Evolutionary conservation across 2,329 filamentous ascomycete genomes (phyloP).

Genomic region (Trichoderma sp.): DNA sequence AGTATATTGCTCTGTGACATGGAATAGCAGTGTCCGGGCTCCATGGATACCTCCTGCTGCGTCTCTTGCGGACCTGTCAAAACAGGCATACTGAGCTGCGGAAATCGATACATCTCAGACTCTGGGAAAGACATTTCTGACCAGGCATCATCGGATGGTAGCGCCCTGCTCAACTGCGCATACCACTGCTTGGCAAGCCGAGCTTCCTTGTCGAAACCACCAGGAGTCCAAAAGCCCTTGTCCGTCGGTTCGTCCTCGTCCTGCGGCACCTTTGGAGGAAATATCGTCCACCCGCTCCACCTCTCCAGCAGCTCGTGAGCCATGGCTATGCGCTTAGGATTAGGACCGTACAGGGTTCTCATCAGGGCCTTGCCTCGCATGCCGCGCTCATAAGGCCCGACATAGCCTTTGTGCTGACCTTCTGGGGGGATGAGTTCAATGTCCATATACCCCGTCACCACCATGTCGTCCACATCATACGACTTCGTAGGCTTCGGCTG

Average conservation of each 20-base stretch:
- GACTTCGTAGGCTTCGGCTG: conserved; percentile 26
- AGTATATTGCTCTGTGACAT: conserved; percentile 32
- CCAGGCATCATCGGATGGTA: conserved; percentile 20
- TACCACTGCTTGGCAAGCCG: conserved; percentile 33
- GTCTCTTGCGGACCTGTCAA: conserved; percentile 33
- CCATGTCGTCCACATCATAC: conserved; percentile 21
- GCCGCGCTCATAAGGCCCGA: conserved; percentile 36
- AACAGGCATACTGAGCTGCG: conserved; percentile 31
- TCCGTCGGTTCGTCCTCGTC: conserved; percentile 30
- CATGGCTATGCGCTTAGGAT: conserved; percentile 33
- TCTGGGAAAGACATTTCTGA: conserved; percentile 27
- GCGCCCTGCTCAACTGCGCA: conserved; percentile 24
- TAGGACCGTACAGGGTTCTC: conserved; percentile 43
- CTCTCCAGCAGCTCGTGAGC: conserved; percentile 39
- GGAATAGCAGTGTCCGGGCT: conserved; percentile 26
- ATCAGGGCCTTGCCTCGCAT: conserved; percentile 35
- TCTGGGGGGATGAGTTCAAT: conserved; percentile 35
- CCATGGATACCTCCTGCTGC: conserved; percentile 32
- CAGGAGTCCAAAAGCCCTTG: conserved; percentile 40
- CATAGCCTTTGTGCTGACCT: conserved; percentile 33
- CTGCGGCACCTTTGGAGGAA: conserved; percentile 37
- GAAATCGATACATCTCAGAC: conserved; percentile 30
- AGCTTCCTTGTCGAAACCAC: conserved; percentile 34
- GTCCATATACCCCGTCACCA: conserved; percentile 29
- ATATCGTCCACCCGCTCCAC: conserved; percentile 40